Base-by-base conservation (phyloP, 2,329 filamentous ascomycete species). In the Fusarium sp. region DNA sequence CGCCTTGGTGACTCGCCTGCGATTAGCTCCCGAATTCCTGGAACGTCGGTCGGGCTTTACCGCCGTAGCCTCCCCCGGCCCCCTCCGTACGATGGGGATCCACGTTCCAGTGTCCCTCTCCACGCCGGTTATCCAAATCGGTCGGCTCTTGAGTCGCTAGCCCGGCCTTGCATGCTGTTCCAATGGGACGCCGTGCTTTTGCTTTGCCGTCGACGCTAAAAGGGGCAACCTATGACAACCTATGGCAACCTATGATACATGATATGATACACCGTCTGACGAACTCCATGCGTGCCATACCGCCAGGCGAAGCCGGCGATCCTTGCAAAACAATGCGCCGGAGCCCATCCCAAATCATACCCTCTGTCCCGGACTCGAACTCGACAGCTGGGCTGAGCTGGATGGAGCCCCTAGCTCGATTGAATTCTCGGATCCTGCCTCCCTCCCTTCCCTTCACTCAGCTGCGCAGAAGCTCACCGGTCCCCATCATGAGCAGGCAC, bases 1-100 rank as follows among this genome's bases (percentile, higher is more conserved):
- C 69, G 65, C 68, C 71, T 74, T 70, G 59, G 62, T 68, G 25
- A 38, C 46, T 68, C 27, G 57, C 60, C 71, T 74, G 67, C 71
- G 55, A 73, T 73, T 74, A 74, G 71, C 68, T 73, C 69, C 71
- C 71, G 71, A 62, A 69, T 67, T 67, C 60, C 69, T 73, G 71
- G 71, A 70, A 70, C 67, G 42, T 46, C 20, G 42, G 36, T 61
- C 56, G 66, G 62, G 55, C 64, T 65, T 70, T 61, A 56, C 65
- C 65, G 65, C 67, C 62, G 57, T 58, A 59, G 67, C 55, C 38
- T 46, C 63, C 58, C 59, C 67, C 56, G 25, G 33, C 23, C 33
- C 42, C 40, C 20, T 50, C 27, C 44, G 62, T 63, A 31, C 63
- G 54, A 33, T 64, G 59, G 49, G 66, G 64, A 70, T 70, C 68